Conservation (phyloP, 1,284 basidiomycete species). For the Rhodotorula sp. region DNA sequence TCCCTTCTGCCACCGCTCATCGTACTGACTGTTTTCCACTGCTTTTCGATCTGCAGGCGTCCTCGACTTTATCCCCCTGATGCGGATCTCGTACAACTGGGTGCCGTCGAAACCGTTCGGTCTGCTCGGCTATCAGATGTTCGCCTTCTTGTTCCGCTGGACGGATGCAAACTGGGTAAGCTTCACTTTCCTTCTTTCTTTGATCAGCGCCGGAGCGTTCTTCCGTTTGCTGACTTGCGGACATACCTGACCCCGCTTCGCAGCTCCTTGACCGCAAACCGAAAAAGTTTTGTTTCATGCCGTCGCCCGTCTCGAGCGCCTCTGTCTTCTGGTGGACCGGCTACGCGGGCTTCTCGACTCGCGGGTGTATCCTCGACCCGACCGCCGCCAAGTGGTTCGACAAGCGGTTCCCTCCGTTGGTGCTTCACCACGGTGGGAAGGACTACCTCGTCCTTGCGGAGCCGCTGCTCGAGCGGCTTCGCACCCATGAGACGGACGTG, state of each 20-base stretch:
- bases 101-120: constrained; percentile 54
- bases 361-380: constrained; percentile 60
- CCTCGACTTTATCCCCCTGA: constrained; percentile 62
- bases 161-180: constrained; percentile 63
- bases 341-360: constrained; percentile 51
- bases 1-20: not conserved
- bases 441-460: constrained; percentile 57
- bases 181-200: constrained; percentile 2
- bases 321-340: constrained; percentile 57
- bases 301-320: constrained; percentile 56
- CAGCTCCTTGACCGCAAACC: constrained; percentile 56
- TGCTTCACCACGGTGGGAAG: constrained; percentile 56
- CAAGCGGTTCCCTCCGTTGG: constrained; percentile 59
- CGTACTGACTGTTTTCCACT: too few relatives aligned
- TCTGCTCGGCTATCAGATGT: constrained; percentile 59
- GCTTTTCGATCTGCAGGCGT: constrained; percentile 47
- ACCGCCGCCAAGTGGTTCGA: constrained; percentile 56
- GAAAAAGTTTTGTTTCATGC: constrained; percentile 66
- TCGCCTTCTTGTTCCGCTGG: constrained; percentile 62
- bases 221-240: not conserved
- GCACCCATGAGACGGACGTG: constrained; percentile 55
- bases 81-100: constrained; percentile 61
- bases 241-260: too few relatives aligned
- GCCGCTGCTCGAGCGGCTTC: constrained; percentile 55
- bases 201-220: not conserved